Base-by-base conservation (phyloP, 192 early-diverging fungal species). In the Umbelopsis isabellina region DNA sequence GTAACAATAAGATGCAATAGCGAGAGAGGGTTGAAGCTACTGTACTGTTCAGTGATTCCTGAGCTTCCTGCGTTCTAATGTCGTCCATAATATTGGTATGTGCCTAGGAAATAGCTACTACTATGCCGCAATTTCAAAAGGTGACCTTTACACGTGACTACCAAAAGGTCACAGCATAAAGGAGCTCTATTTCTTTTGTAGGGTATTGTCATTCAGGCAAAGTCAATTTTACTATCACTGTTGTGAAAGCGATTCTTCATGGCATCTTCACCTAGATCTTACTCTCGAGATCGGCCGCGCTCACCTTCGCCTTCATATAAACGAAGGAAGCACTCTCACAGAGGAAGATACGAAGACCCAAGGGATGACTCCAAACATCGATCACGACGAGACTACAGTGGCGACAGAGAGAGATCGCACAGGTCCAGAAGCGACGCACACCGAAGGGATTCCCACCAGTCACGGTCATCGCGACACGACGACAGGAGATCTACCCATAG, bases 401-500 rank as follows among this genome's bases (percentile, higher is more conserved):
- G 55, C 16, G 55, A 61, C 25, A 61, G 55, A 61, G 55, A 61
- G 21, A 61, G 55, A 30, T 35, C 55, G 25, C 55, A 61, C 13
- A 12, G 55, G 33, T 61, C 55, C 18, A 61, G 27, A 33, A 61
- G 12, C 7, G 55, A 61, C 4, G 5, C 5, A 15, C 23, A 61
- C 13, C 55, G 33, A 25, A 35, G 30, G 10, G 33, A 25, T 61
- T 61, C 55, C 27, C 33, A 25, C 4, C 27, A 30, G 4, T 35
- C 55, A 2, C 27, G 55, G 16, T 61, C 55, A 61, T 61, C 55
- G 25, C 55, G 55, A 10, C 55, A 61, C 4, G 55, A 61, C 27
- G 55, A 61, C 4, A 30, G 55, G 25, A 61, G 55, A 61, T 61
- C 55, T 61, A 61, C 27, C 3, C 55, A 61, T 61, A 61, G 55